Conservation (phyloP, 1,284 basidiomycete genomes). For the Macrocybe sp. region DNA sequence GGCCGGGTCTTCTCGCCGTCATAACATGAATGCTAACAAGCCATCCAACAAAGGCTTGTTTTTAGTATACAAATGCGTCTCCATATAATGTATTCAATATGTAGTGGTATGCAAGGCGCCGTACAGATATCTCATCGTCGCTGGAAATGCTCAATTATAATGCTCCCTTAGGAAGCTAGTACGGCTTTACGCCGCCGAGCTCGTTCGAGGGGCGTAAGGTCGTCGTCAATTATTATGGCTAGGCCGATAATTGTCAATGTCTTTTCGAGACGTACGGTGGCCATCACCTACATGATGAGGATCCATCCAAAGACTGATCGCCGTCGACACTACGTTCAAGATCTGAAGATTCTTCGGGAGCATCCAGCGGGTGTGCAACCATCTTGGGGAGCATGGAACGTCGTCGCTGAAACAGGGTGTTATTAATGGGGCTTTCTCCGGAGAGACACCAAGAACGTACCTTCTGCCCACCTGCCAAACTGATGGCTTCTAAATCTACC, state of each 20-base stretch:
- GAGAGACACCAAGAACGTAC: slow-evolving; percentile 30
- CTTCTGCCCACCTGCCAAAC: slow-evolving; percentile 64
- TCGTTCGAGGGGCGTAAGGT: slow-evolving; percentile 4
- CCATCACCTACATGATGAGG: slow-evolving; percentile 38
- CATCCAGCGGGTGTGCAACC: slow-evolving; percentile 31
- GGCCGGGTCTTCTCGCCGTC: no score
- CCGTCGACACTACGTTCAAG: slow-evolving; percentile 26
- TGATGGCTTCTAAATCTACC: slow-evolving; percentile 65
- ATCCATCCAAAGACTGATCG: slow-evolving; percentile 37
- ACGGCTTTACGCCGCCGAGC: slow-evolving; percentile 2
- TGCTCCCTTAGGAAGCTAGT: no score
- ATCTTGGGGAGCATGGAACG: slow-evolving; percentile 66
- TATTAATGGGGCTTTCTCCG: slow-evolving; percentile 4
- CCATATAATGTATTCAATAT: no score
- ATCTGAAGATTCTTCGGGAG: slow-evolving; percentile 20
- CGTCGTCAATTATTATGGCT: slow-evolving; percentile 5
- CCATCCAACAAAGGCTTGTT: no score
- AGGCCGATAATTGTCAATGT: neutral
- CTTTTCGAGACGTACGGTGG: neutral
- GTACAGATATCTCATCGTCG: no score
- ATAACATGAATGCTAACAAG: no score
- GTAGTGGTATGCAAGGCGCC: no score
- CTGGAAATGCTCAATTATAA: no score
- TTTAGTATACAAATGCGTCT: no score
- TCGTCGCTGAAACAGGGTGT: slow-evolving; percentile 29